These are phyloP conservation scores for Oryza glaberrima DNA, from an alignment of 176 grass and related monocot species.

Conservation along the genomic window DNA sequence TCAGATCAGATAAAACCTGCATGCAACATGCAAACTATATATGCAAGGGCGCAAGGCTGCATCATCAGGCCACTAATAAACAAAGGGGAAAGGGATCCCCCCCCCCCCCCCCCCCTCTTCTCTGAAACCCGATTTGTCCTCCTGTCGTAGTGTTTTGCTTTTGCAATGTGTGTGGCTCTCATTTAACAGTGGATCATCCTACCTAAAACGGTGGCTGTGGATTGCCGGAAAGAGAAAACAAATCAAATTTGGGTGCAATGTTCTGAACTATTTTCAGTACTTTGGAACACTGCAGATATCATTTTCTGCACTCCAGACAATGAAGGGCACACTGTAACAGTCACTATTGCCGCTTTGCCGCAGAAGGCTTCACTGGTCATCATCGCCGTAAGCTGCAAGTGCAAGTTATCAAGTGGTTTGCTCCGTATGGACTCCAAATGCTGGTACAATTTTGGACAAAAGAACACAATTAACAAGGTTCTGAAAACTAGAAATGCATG, in stretches of 20 bases:
- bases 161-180: conserved; percentile 16
- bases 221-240: neutral
- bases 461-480: neutral
- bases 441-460: neutral
- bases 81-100: conserved; percentile 25
- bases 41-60: conserved; percentile 13
- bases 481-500: neutral
- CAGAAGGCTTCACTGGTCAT: neutral
- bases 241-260: neutral
- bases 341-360: neutral
- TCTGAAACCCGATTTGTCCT: conserved; percentile 24
- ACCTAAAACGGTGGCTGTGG: conserved; percentile 28
- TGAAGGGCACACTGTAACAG: neutral
- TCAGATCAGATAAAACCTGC: neutral
- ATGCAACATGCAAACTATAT: neutral
- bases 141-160: neutral
- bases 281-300: neutral
- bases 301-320: neutral
- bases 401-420: neutral
- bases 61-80: conserved; percentile 5
- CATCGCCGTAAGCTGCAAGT: neutral
- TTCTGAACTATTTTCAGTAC: neutral
- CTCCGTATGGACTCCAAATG: neutral
- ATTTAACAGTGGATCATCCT: conserved; percentile 3
- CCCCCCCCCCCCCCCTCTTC: neutral